Base-by-base conservation (phyloP, 352 stramenopile species). In the Phytophthora boehmeriae region DNA sequence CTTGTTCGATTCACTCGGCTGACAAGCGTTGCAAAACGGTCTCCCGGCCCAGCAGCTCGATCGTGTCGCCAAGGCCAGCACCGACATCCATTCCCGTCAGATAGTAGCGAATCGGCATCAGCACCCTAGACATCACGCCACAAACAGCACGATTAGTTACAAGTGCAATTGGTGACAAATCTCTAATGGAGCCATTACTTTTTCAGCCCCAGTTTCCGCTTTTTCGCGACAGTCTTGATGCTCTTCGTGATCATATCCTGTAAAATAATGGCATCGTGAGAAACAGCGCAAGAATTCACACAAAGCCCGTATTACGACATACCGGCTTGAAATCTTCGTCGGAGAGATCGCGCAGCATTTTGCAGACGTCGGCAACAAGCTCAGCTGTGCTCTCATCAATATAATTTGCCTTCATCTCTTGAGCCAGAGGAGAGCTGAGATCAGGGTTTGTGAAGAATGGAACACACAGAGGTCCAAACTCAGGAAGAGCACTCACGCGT, bases 61-160 rank as follows among this genome's bases (percentile, higher is more conserved):
- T 89, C 16, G 87, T 96, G 44, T 94, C 85, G 34, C 85, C 87
- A 25, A 96, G 71, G 41, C 83, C 80, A 53, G 87, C 87, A 13
- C 87, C 87, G 36, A 96, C 86, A 45, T 94, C 85, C 84, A 94
- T 94, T 5, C 83, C 87, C 1, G 87, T 96, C 22, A 93, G 36
- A 52, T 90, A 93, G 68, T 96, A 96, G 4, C 87, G 87, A 46
- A 94, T 81, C 9, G 87, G 85, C 87, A 96, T 96, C n/a, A 95
- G 68, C 41, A 95, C 80, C 49, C 86, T 95, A 27, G 27, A 66
- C 3, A 56, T 13, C 59, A 30, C 17, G 49, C 44, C 8, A 72
- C 11, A 41, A 54, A 10, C 22, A 56, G 30, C 8, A 53, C 6
- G 53, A 57, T 8, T 27, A 56, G 10, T 17, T 16, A 4, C 11